Evolutionary conservation across 345 rosid species (phyloP), one percentile per base, ranked within the genome.

Genomic region (Sapria himalayana): DNA sequence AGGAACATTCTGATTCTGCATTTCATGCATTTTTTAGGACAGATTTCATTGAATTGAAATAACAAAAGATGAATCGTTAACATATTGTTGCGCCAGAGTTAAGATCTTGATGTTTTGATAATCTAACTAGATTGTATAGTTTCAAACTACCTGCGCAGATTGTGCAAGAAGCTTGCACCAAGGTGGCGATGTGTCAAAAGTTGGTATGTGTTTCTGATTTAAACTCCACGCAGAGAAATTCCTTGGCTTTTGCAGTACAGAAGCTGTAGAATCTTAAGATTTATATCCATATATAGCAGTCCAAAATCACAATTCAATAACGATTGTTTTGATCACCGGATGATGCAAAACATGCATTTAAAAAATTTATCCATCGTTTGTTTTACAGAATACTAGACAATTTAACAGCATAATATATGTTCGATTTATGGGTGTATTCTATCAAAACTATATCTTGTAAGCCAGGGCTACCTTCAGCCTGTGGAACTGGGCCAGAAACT

Each of bases 111-210:
- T n/a, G n/a, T n/a, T n/a, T 17, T 9, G 18, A 29, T n/a, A 32
- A 40, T 16, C 9, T 24, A 31, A 22, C 5, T 7, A 39, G 24
- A 27, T 11, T 21, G 14, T 34, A 19, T 16, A 48, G 29, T 18
- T 33, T 25, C 11, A 51, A 44, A 33, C 43, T 45, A 76, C 96
- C 96, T 66, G 78, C 3, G 59, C 74, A 45, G 72, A 74, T 61
- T 77, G 81, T 14, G 96, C 58, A 7, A 85, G 58, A 45, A 85
- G 81, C 49, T 60, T 67, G 49, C 84, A 71, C 96, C 93, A 77
- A 11, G 91, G 80, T 3, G 54, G 18, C 9, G 74, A 43, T 5
- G 68, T 44, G 38, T 66, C 70, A 2, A 52, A 56, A 39, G 25
- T 49, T 4, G 56, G 45, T 27, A 50, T 70, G 21, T 61, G 68